Percentiles rank a stretch among this genome's conserved stretches.
phyloP scores from a whole-genome alignment of 2,329 filamentous ascomycete genomes.

The Taxawa tesnikishii region DNA sequence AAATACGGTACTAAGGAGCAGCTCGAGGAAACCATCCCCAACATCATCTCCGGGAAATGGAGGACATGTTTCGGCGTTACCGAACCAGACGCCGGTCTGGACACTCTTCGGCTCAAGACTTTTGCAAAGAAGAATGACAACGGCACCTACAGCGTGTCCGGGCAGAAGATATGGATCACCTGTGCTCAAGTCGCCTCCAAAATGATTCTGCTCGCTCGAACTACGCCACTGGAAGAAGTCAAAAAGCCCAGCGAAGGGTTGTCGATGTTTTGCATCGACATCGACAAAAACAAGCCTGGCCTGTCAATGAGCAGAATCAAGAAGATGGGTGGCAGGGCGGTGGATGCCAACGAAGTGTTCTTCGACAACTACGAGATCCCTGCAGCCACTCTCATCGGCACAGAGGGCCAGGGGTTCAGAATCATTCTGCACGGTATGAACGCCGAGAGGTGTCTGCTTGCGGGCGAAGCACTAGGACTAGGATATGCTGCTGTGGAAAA shows the following conservation, averaged over 20 bases:
- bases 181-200: conserved; percentile 70
- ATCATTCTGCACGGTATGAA: conserved; percentile 66
- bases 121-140: conserved; percentile 47
- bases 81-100: conserved; percentile 70
- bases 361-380: conserved; percentile 67
- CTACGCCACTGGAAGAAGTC: conserved; percentile 55
- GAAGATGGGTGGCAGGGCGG: conserved; percentile 75
- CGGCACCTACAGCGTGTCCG: conserved; percentile 52
- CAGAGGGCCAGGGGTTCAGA: conserved; percentile 66
- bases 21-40: conserved; percentile 50
- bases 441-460: conserved; percentile 60
- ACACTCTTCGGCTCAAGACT: conserved; percentile 61
- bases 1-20: conserved; percentile 59
- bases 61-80: conserved; percentile 73
- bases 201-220: conserved; percentile 74
- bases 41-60: conserved; percentile 59
- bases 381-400: conserved; percentile 51
- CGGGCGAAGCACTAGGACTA: conserved; percentile 38
- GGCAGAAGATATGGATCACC: conserved; percentile 85
- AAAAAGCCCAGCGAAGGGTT: conserved; percentile 62
- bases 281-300: conserved; percentile 48
- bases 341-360: conserved; percentile 81
- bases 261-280: conserved; percentile 68
- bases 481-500: conserved; percentile 27
- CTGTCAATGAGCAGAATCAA: conserved; percentile 60